Base-by-base conservation (phyloP, 306 rosid genomes). In the Rosa multiflora region DNA sequence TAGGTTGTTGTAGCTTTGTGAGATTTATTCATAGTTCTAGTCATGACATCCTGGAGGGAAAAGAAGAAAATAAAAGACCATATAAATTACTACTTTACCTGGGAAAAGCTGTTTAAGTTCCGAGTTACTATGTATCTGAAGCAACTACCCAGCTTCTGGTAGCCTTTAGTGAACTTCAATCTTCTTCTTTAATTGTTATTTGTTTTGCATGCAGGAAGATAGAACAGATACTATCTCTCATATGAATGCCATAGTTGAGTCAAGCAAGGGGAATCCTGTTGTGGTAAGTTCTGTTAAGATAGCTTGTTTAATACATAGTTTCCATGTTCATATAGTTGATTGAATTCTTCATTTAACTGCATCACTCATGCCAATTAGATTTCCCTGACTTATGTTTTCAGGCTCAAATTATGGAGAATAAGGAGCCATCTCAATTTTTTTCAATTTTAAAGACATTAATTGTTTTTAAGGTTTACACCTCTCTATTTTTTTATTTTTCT, bases 351-450 rank as follows among this genome's bases (percentile, higher is more conserved):
- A 67, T 51, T 68, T 74, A 53, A 72, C 74, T 69, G 46, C 58
- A 59, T 55, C 79, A 35, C 64, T 46, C 15, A 29, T 48, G 29
- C 26, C 23, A 48, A 79, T 55, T 72, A 67, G 49, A 20, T 67
- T 70, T 76, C 55, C 80, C 71, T 76, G 44, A 80, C 81, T 76
- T 78, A n/a, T n/a, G 42, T 78, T 82, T 83, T 77, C 88, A 94
- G 97, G 97, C 94, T 56, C 94, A 87, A 84, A 86, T 91, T 76
- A 77, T 85, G 20, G 91, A 92, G 87, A 89, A 88, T 66, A 88
- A 86, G 81, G 99, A 94, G 88, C 95, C 99, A 85, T 84, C 83
- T 82, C 95, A 88, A 40, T 94, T 94, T 88, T 89, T 94, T 84
- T 90, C 88, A 70, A 86, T 94, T 80, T 86, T 94, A 74, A 88